Evolutionary conservation across 2,329 filamentous ascomycete species (phyloP), one percentile per base, ranked within the genome.

Genomic region (Dichotomopilus funicola): DNA sequence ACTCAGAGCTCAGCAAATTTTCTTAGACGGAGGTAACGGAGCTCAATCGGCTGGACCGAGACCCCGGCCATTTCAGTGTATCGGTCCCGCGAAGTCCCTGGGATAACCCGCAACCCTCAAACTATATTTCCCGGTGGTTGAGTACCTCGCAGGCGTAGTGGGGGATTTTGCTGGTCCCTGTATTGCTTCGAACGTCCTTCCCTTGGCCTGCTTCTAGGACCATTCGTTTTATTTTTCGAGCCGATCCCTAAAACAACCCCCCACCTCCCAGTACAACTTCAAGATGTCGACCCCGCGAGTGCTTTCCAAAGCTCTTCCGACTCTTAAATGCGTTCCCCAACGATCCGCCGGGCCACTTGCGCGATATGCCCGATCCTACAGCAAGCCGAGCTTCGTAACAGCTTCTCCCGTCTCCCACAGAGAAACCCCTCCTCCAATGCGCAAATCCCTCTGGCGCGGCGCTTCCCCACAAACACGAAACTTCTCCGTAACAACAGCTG

Each of bases 401-500:
- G 19, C 19, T 27, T 27, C 19, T 27, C 19, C 19, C 19, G 19
- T 27, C 19, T 27, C 19, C 19, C 19, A 27, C 19, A 27, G 44
- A 50, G 52, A 33, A 33, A 34, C 44, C 42, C 45, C 47, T 34
- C 43, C 13, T 51, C 36, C 48, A 9, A 37, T 47, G 36, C 41
- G 19, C 7, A 1, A 27, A 27, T 27, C 19, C 19, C 19, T 27
- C 19, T 27, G 19, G 19, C 19, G 19, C 19, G 19, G 19, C 19
- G 19, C 19, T 27, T 27, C 19, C 19, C 19, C 46, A 6, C 59
- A 56, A 37, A 42, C 27, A 47, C 63, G 59, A 35, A 40, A 46
- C 38, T 94, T 96, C 70, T 87, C 87, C 43, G 81, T 79, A 9
- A 85, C 86, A 4, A 67, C 80, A 9, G 66, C 75, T 55, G 71